Percentiles rank a stretch among this genome's conserved stretches.
Conservation (phyloP, 805 yeast genomes). For the Candida palmyrensis region DNA sequence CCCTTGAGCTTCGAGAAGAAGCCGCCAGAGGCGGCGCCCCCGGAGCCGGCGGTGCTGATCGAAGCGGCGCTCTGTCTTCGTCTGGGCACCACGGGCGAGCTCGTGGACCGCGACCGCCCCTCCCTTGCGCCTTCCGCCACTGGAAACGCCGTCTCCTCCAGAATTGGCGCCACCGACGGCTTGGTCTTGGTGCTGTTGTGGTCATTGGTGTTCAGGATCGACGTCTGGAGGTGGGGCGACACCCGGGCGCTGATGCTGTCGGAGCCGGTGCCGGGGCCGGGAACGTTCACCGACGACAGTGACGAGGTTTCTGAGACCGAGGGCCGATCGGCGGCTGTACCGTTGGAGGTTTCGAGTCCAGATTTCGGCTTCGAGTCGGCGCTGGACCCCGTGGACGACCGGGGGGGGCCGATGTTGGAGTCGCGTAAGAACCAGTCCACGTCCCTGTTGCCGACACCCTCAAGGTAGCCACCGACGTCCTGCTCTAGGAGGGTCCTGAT, state of each 20-base stretch:
- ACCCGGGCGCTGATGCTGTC: conserved; percentile 2
- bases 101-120: conserved; percentile 2
- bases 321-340: background rate
- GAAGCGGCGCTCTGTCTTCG: conserved; percentile 16
- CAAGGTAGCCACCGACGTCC: conserved; percentile 12
- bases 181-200: conserved; percentile 24
- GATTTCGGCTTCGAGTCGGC: background rate
- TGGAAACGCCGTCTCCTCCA: conserved; percentile 12
- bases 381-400: background rate
- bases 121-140: background rate
- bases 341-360: background rate
- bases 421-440: conserved; percentile 51
- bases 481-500: conserved; percentile 19
- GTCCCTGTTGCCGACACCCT: conserved; percentile 37
- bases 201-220: conserved; percentile 29
- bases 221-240: conserved; percentile 18
- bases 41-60: conserved; percentile 10
- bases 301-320: background rate
- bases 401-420: conserved; percentile 10
- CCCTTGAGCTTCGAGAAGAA: conserved; percentile 34
- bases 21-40: conserved; percentile 14
- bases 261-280: background rate
- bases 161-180: conserved; percentile 26
- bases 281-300: background rate
- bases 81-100: conserved; percentile 2